These are phyloP conservation scores for Solanum paucissectum DNA, from an alignment of 257 asterid genomes.

Conservation along the genomic window DNA sequence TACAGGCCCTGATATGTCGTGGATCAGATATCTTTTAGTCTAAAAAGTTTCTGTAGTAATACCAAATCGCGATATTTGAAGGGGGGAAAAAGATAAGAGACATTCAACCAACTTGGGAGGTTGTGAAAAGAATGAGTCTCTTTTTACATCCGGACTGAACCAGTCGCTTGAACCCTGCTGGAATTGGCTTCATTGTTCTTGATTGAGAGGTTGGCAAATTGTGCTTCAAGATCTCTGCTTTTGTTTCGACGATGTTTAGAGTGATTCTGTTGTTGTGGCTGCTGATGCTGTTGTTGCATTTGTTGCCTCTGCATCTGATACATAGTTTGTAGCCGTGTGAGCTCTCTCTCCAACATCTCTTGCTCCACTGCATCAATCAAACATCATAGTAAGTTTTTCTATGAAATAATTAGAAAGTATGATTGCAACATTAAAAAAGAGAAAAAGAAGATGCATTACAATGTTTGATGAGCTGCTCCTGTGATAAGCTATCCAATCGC, in stretches of 20 bases:
- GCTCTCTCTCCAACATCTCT: slow-evolving; percentile 76
- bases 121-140: background rate
- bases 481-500: slow-evolving; percentile 63
- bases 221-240: slow-evolving; percentile 35
- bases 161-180: slow-evolving; percentile 21
- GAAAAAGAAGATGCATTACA: slow-evolving; percentile 18
- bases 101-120: background rate
- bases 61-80: background rate
- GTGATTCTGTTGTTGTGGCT: slow-evolving; percentile 18
- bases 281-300: slow-evolving; percentile 34
- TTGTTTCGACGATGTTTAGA: slow-evolving; percentile 37
- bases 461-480: slow-evolving; percentile 76
- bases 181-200: slow-evolving; percentile 32
- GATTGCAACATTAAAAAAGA: background rate
- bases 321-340: slow-evolving; percentile 56
- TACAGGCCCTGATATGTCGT: slow-evolving; percentile 3
- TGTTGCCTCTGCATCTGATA: slow-evolving; percentile 45
- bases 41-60: background rate
- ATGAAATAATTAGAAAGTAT: background rate
- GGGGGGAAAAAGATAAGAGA: background rate
- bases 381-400: background rate
- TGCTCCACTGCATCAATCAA: slow-evolving; percentile 58
- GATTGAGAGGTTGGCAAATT: slow-evolving; percentile 8
- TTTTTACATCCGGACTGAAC: slow-evolving; percentile 20
- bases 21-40: background rate